Percentiles rank a stretch among this genome's conserved stretches.
These are phyloP conservation scores for Podospora sp. DNA, from an alignment of 495 filamentous ascomycete species.

Conservation along the genomic window DNA sequence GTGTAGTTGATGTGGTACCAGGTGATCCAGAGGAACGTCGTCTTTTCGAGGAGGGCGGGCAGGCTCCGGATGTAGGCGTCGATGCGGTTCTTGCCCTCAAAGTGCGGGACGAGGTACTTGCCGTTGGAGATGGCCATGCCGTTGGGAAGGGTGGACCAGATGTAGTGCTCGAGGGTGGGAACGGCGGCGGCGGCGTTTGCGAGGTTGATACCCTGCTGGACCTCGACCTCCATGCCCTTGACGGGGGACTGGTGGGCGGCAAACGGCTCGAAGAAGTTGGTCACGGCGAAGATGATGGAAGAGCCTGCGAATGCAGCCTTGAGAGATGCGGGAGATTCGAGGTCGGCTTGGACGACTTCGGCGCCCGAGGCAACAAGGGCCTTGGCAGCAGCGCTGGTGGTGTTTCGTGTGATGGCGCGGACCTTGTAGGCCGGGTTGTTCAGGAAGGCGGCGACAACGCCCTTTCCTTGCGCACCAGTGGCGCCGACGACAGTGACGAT, in stretches of 20 bases:
- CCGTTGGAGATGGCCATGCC: constrained; percentile 29
- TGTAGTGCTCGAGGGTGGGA: constrained; percentile 48
- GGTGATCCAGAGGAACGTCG: constrained; percentile 46
- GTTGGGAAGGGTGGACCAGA: constrained; percentile 50
- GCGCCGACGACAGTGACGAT: constrained; percentile 64
- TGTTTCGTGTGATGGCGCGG: constrained; percentile 61
- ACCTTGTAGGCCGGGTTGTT: constrained; percentile 55
- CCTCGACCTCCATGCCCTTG: constrained; percentile 51
- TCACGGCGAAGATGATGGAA: constrained; percentile 60
- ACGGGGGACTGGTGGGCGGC: constrained; percentile 35
- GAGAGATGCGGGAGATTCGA: constrained; percentile 52
- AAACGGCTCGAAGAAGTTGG: constrained; percentile 57
- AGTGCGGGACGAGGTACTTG: constrained; percentile 42
- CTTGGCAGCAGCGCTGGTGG: constrained; percentile 47
- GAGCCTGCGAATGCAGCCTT: constrained; percentile 55
- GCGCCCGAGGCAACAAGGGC: constrained; percentile 45
- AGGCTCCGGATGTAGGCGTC: constrained; percentile 41
- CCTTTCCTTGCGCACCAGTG: constrained; percentile 65
- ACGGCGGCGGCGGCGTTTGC: constrained; percentile 54
- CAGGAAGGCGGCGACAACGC: constrained; percentile 57
- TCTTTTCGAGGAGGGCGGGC: constrained; percentile 34
- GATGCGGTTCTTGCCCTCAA: constrained; percentile 42
- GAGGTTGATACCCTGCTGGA: constrained; percentile 59
- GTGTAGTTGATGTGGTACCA: constrained; percentile 38
- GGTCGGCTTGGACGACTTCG: constrained; percentile 53